Percentiles rank a stretch among this genome's conserved stretches.
Evolutionary conservation across 1,284 basidiomycete genomes (phyloP).

Genomic region (Trametes hirsuta): DNA sequence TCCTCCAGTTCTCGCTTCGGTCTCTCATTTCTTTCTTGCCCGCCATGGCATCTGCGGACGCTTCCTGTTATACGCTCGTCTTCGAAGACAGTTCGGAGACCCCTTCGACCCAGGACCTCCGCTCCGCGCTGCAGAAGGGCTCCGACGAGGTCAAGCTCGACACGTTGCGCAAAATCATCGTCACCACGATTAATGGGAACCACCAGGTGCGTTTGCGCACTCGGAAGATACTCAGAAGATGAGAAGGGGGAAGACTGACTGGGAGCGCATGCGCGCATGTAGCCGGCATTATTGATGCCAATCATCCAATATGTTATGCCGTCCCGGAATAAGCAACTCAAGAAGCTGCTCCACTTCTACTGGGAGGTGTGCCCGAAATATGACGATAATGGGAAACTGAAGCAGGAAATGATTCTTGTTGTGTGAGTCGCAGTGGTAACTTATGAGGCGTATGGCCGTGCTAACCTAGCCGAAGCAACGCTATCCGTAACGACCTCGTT

Average conservation of each 20-base stretch:
- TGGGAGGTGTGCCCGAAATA: constrained; percentile 99
- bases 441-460: constrained; percentile 5
- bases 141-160: constrained; percentile 98
- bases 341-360: constrained; percentile 98
- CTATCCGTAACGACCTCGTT: constrained; percentile 95
- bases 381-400: constrained; percentile 95
- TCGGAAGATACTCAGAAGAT: not conserved
- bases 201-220: constrained; percentile 57
- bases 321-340: constrained; percentile 94
- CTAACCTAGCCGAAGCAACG: constrained; percentile 66
- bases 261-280: constrained; percentile 10
- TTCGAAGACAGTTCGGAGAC: constrained; percentile 79
- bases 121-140: constrained; percentile 90
- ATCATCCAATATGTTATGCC: constrained; percentile 99
- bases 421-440: constrained; percentile 64
- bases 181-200: constrained; percentile 95
- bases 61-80: constrained; percentile 84
- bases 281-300: constrained; percentile 95
- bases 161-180: constrained; percentile 94
- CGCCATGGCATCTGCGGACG: constrained; percentile 46
- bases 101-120: constrained; percentile 84
- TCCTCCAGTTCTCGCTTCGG: constrained; percentile 1
- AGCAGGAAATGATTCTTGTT: constrained; percentile 99
- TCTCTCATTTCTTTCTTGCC: constrained; percentile 3
- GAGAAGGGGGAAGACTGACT: not conserved